Base-by-base conservation (phyloP, 768 basidiomycete species). In the Russula earlei region DNA sequence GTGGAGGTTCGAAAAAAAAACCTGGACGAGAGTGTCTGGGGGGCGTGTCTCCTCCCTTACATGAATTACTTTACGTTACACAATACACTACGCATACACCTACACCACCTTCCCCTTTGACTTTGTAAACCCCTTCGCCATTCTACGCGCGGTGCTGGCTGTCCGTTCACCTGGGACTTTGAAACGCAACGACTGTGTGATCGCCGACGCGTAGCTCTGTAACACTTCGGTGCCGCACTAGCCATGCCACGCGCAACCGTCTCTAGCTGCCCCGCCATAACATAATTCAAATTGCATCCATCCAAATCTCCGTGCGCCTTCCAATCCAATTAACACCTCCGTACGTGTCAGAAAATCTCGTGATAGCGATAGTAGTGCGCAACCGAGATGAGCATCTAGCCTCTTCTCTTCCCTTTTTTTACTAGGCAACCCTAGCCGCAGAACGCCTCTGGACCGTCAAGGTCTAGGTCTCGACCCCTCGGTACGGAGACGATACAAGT, bases 231-330 rank as follows among this genome's bases (percentile, higher is more conserved):
- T 22, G 14, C 29, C 19, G 29, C 49, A 15, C 27, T 44, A 8
- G 27, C 14, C 25, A 44, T 44, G 17, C 25, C 25, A n/a, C n/a
- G n/a, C 5, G 38, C 20, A 6, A 24, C 42, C 20, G 5, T 29
- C n/a, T 43, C 22, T 17, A 34, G 34, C 34, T 9, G 24, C 38
- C 14, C 17, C 15, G n/a, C n/a, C n/a, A 15, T 36, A 22, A 25
- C 20, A 17, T 25, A 12, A 22, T 17, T 38, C n/a, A 27, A 40
- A 40, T 29, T 5, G 44, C 5, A 52, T 42, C 56, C 56, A 57
- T 57, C 24, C 31, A 36, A 41, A 57, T 52, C 56, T 52, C 56
- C 56, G 56, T 52, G 11, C 20, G 42, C 43, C 47, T 49, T 47
- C 47, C 31, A 20, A 42, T 47, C 44, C 27, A 45, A 4, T 33